Evolutionary conservation across 306 rosid species (phyloP).

Genomic region (Vigna mungo): DNA sequence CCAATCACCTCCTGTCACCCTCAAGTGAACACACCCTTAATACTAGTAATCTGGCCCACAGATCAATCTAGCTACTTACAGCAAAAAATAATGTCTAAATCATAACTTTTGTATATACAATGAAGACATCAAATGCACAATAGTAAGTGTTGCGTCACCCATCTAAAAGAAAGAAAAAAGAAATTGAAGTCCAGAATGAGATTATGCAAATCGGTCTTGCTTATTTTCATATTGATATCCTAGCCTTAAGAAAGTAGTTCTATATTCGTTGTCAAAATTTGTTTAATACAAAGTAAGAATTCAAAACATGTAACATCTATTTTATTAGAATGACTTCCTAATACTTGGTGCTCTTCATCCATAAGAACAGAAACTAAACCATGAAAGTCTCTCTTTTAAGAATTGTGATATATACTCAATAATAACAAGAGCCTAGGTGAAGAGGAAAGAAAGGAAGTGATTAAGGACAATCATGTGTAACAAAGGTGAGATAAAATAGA

Average conservation of each 20-base stretch:
- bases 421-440: not conserved
- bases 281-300: not conserved
- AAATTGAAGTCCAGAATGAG: not conserved
- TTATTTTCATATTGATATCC: not conserved
- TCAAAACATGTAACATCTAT: not conserved
- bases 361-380: slow-evolving; percentile 1
- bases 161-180: slow-evolving; percentile 13
- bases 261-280: not conserved
- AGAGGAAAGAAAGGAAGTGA: not conserved
- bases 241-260: not conserved
- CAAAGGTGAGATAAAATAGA: not conserved
- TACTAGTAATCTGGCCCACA: too few relatives aligned
- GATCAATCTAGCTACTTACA: too few relatives aligned
- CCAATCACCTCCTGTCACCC: too few relatives aligned
- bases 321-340: not conserved
- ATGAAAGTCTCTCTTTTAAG: not conserved
- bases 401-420: not conserved
- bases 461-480: not conserved
- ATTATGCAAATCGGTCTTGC: slow-evolving; percentile 7
- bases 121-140: not conserved
- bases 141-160: not conserved
- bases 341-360: slow-evolving; percentile 15
- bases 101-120: too few relatives aligned
- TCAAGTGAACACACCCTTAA: too few relatives aligned
- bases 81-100: too few relatives aligned